Conservation (phyloP, 805 yeast species). For the Metschnikowia reukaufii region DNA sequence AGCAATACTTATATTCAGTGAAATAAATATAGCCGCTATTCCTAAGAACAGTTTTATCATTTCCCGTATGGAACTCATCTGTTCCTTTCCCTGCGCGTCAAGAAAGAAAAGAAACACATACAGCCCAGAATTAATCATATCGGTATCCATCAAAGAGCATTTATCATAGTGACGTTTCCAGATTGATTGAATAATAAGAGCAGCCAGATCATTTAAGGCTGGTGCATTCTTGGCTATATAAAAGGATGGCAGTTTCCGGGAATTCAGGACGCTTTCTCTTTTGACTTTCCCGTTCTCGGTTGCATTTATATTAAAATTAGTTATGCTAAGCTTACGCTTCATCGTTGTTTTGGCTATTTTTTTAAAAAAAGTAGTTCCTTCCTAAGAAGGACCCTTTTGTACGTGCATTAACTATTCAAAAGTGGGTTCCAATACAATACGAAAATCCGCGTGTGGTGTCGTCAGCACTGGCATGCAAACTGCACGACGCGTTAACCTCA, state of each 20-base stretch:
- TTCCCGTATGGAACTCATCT: slow-evolving; percentile 17
- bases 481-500: too few relatives aligned
- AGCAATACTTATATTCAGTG: slow-evolving; percentile 17
- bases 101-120: slow-evolving; percentile 26
- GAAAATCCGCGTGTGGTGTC: too few relatives aligned
- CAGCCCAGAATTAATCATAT: neutral
- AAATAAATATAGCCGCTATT: slow-evolving; percentile 16
- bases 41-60: slow-evolving; percentile 11
- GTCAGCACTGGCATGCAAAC: too few relatives aligned
- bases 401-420: too few relatives aligned
- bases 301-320: neutral
- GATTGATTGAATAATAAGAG: neutral
- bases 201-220: neutral
- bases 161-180: neutral
- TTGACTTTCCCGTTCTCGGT: neutral
- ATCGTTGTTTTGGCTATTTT: neutral
- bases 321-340: slow-evolving; percentile 7
- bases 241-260: neutral
- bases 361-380: too few relatives aligned
- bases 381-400: too few relatives aligned
- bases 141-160: slow-evolving; percentile 5
- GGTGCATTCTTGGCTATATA: neutral
- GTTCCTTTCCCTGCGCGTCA: slow-evolving; percentile 36
- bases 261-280: neutral
- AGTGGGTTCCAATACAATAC: too few relatives aligned